Evolutionary conservation across 495 filamentous ascomycete genomes (phyloP).

Genomic region (Hypomontagnella monticulosa): DNA sequence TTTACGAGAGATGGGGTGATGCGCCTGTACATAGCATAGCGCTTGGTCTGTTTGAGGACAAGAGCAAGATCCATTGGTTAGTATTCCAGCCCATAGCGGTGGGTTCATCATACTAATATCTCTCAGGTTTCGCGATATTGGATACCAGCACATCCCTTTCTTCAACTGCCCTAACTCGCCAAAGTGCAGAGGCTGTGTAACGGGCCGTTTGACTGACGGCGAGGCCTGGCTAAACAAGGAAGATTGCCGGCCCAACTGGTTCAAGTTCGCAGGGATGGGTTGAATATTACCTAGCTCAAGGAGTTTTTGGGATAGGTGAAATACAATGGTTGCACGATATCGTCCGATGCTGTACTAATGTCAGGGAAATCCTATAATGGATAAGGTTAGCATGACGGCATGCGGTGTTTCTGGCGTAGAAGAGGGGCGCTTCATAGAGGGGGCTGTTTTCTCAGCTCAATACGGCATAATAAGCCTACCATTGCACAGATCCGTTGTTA

Average conservation of each 20-base stretch:
- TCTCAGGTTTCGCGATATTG: slow-evolving; percentile 96
- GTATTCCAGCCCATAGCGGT: slow-evolving; percentile 46
- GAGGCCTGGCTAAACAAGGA: slow-evolving; percentile 84
- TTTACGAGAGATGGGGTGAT: slow-evolving; percentile 99
- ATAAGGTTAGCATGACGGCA: slow-evolving; percentile 39
- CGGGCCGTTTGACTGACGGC: slow-evolving; percentile 88
- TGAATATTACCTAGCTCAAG: slow-evolving; percentile 48
- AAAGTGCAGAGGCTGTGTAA: slow-evolving; percentile 89
- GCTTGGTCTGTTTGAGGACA: slow-evolving; percentile 92
- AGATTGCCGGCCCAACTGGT: slow-evolving; percentile 96
- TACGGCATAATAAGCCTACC: slow-evolving; percentile 19
- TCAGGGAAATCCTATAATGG: slow-evolving; percentile 34
- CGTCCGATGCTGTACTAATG: slow-evolving; percentile 40
- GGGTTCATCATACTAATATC: slow-evolving; percentile 20
- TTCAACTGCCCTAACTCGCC: slow-evolving; percentile 98
- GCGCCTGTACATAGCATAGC: slow-evolving; percentile 97
- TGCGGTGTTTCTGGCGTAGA: slow-evolving; percentile 42
- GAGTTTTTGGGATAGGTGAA: slow-evolving; percentile 24
- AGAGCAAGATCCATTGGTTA: slow-evolving; percentile 92
- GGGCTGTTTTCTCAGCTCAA: slow-evolving; percentile 29
- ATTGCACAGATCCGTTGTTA: slow-evolving; percentile 19
- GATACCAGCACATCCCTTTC: slow-evolving; percentile 98
- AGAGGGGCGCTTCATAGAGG: slow-evolving; percentile 38
- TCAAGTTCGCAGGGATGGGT: slow-evolving; percentile 89
- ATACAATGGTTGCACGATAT: slow-evolving; percentile 35